Base-by-base conservation (phyloP, 1,284 basidiomycete genomes). In the Veloboletus limbatus region DNA sequence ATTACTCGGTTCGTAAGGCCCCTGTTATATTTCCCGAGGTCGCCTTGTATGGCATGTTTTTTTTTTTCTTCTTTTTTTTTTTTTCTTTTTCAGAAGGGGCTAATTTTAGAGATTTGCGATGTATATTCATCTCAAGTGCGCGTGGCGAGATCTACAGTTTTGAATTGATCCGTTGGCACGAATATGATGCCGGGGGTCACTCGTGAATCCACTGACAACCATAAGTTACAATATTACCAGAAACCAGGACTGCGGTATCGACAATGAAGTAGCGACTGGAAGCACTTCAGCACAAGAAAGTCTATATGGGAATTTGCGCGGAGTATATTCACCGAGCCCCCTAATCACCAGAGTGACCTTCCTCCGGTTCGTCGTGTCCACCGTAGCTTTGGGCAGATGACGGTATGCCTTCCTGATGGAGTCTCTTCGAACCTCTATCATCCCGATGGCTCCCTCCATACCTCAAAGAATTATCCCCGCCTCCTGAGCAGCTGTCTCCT, bases 381-480 rank as follows among this genome's bases (percentile, higher is more conserved):
- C 68, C 67, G 56, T 75, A 69, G 50, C 66, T 66, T 58, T 70
- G 68, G 45, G 59, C 28, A 26, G 59, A 52, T 51, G 60, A 58
- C 41, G 56, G 32, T 48, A 57, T 60, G 31, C 72, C 70, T 56
- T 77, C 72, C 55, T 67, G 62, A 65, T 78, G 78, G 59, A 76
- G 72, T 48, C 81, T 73, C 70, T 81, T 82, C 26, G 69, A 62
- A 41, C 74, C 72, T 71, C 79, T 77, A 57, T 77, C 75, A 39
- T 77, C 75, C 32, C 63, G 58, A 57, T 59, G 57, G 37, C 48
- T 58, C 32, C 56, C 60, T 22, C 54, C 51, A 39, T 58, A 59
- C 55, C 60, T 62, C 56, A 54, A 41, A 51, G 54, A 43, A 53
- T 52, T 54, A 53, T 67, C 60, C 42, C 60, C 51, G 45, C 57